Percentiles rank a stretch among this genome's conserved stretches.
These are phyloP conservation scores for Ramalina intermedia DNA, from an alignment of 495 filamentous ascomycete species.

Conservation along the genomic window DNA sequence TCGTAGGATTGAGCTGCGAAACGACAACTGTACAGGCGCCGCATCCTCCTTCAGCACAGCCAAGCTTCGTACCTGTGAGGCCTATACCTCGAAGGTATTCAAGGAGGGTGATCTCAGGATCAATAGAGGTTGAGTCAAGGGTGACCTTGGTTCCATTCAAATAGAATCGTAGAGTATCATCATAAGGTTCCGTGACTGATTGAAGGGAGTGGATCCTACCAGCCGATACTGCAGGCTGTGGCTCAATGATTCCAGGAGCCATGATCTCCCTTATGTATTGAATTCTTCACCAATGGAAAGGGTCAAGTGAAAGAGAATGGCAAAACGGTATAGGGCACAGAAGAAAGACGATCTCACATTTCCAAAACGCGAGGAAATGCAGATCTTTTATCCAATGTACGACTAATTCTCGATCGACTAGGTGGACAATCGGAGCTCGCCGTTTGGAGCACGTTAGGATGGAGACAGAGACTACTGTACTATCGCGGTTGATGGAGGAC, in stretches of 20 bases:
- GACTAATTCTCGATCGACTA: too few relatives aligned
- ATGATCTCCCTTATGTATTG: conserved; percentile 20
- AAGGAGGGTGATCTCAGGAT: conserved; percentile 84
- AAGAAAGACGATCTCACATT: too few relatives aligned
- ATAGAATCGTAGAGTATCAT: conserved; percentile 67
- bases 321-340: too few relatives aligned
- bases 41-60: conserved; percentile 90
- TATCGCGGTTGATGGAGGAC: too few relatives aligned
- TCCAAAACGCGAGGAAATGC: too few relatives aligned
- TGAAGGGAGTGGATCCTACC: conserved; percentile 31
- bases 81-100: conserved; percentile 88
- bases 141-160: conserved; percentile 88
- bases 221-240: conserved; percentile 31
- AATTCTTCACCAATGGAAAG: too few relatives aligned
- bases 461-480: too few relatives aligned
- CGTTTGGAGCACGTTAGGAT: background rate
- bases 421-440: background rate
- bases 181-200: conserved; percentile 48
- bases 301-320: too few relatives aligned
- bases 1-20: conserved; percentile 83
- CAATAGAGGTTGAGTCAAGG: conserved; percentile 50
- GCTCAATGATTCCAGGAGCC: conserved; percentile 43
- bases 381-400: too few relatives aligned
- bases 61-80: conserved; percentile 60
- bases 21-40: conserved; percentile 95